Conservation (phyloP, 345 rosid genomes). For the Gossypioides kirkii region DNA sequence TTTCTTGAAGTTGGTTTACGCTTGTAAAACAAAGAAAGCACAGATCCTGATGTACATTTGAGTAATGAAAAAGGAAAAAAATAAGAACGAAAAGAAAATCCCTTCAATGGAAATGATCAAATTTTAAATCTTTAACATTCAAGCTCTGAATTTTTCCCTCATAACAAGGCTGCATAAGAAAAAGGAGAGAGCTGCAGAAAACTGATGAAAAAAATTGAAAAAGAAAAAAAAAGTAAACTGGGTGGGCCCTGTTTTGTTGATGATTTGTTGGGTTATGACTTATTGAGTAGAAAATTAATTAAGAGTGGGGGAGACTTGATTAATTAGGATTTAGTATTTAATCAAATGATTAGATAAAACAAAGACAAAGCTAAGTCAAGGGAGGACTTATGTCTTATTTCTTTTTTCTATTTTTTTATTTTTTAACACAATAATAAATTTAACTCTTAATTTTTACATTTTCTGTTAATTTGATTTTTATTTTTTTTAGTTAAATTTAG, state of each 20-base stretch:
- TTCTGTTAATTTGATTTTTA: no score
- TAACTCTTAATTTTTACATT: no score
- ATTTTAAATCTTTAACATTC: constrained; percentile 3
- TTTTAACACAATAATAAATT: no score
- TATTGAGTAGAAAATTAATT: background rate
- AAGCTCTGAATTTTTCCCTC: background rate
- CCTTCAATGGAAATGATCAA: constrained; percentile 2
- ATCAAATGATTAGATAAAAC: constrained; percentile 1
- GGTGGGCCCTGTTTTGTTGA: constrained; percentile 8
- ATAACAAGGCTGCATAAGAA: background rate
- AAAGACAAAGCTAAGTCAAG: background rate
- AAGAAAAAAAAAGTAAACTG: background rate
- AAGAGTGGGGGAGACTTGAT: background rate
- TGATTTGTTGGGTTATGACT: constrained; percentile 16
- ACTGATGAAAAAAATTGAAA: background rate
- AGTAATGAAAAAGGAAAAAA: background rate
- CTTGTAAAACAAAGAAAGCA: constrained; percentile 5
- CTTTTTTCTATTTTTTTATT: no score
- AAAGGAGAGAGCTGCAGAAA: background rate
- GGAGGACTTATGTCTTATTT: no score
- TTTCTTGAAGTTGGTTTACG: constrained; percentile 2
- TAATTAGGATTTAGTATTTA: background rate
- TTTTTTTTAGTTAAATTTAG: no score
- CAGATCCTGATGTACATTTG: constrained; percentile 9
- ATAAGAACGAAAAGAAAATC: background rate